phyloP scores from a whole-genome alignment of 2,329 filamentous ascomycete species.

The Immersiporthe knoxdaviesiana region DNA sequence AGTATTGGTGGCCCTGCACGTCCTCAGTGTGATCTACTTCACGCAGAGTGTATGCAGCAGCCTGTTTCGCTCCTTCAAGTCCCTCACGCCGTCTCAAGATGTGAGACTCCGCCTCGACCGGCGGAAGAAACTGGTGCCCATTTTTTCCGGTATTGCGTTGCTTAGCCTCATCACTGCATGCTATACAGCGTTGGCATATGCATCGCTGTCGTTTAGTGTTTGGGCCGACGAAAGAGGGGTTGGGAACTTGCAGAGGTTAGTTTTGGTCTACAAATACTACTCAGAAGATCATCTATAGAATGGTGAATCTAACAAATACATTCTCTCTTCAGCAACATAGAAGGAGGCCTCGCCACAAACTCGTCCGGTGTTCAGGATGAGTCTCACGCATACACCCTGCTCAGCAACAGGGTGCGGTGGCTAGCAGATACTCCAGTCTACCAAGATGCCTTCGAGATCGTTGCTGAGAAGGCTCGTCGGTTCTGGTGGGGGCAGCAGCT shows the following conservation, averaged over 20 bases:
- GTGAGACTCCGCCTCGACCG: conserved; percentile 41
- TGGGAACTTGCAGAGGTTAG: conserved; percentile 36
- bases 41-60: conserved; percentile 39
- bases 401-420: conserved; percentile 53
- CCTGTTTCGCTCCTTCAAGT: conserved; percentile 42
- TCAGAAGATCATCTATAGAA: conserved; percentile 18
- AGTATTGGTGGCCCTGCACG: conserved; percentile 36
- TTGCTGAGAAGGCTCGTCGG: conserved; percentile 56
- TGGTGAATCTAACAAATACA: background rate
- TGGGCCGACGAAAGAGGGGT: conserved; percentile 45
- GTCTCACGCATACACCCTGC: conserved; percentile 22
- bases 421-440: conserved; percentile 56
- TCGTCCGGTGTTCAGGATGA: background rate
- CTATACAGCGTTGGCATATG: conserved; percentile 38
- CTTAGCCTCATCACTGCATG: conserved; percentile 37
- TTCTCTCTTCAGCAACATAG: background rate
- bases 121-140: conserved; percentile 39
- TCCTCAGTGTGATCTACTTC: conserved; percentile 38
- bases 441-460: conserved; percentile 56
- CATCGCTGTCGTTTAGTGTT: conserved; percentile 42
- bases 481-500: conserved; percentile 68
- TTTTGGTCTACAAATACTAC: background rate
- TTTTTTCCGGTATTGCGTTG: conserved; percentile 41
- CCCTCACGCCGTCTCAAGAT: conserved; percentile 41
- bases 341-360: conserved; percentile 12